Percentiles rank a stretch among this genome's conserved stretches.
phyloP scores from a whole-genome alignment of 495 filamentous ascomycete species.

The Parmelia sp. region DNA sequence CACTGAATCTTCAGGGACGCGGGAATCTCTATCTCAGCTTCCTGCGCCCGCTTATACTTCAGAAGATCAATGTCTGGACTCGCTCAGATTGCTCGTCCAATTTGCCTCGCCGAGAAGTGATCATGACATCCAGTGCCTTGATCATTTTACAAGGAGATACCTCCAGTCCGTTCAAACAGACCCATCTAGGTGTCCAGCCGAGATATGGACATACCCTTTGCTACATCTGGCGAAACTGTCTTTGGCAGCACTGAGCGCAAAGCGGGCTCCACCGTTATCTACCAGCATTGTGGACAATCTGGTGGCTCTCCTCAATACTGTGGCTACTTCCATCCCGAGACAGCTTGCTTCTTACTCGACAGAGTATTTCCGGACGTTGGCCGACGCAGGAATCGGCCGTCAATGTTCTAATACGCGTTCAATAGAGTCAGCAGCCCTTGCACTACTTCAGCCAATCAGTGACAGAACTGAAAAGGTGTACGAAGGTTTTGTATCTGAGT shows the following conservation, averaged over 20 bases:
- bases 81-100: slow-evolving; percentile 45
- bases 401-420: slow-evolving; percentile 26
- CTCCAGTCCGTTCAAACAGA: slow-evolving; percentile 36
- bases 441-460: slow-evolving; percentile 44
- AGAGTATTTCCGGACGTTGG: slow-evolving; percentile 42
- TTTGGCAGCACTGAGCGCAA: slow-evolving; percentile 38
- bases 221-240: slow-evolving; percentile 42
- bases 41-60: slow-evolving; percentile 35
- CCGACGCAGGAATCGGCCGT: slow-evolving; percentile 31
- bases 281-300: slow-evolving; percentile 31
- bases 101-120: slow-evolving; percentile 40
- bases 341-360: slow-evolving; percentile 41
- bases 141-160: slow-evolving; percentile 41
- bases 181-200: slow-evolving; percentile 38
- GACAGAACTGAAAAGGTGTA: slow-evolving; percentile 47
- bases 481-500: slow-evolving; percentile 50
- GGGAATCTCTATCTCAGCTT: not conserved
- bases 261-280: slow-evolving; percentile 26
- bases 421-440: slow-evolving; percentile 36
- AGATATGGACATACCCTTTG: slow-evolving; percentile 44
- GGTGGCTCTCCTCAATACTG: slow-evolving; percentile 35
- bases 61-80: slow-evolving; percentile 41
- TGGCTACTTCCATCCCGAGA: slow-evolving; percentile 42
- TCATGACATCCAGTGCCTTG: slow-evolving; percentile 39
- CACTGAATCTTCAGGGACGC: slow-evolving; percentile 13